phyloP scores from a whole-genome alignment of 345 rosid species.

The Ceriops decandra region DNA sequence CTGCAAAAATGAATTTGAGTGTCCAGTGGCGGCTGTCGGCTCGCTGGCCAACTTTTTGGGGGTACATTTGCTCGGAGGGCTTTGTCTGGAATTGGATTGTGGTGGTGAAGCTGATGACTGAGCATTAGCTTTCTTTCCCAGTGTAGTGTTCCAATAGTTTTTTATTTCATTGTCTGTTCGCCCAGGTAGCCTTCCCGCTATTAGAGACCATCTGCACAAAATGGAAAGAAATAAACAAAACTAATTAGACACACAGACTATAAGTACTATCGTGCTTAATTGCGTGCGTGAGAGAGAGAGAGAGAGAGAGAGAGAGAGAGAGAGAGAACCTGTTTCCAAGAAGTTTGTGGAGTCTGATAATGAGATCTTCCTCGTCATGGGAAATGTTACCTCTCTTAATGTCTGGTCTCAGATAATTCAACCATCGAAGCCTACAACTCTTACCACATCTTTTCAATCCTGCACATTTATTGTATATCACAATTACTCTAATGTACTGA shows the following conservation, averaged over 20 bases:
- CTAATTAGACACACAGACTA: no score
- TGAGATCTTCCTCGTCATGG: slow-evolving; percentile 41
- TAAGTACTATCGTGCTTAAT: no score
- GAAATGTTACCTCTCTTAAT: slow-evolving; percentile 44
- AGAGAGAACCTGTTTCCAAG: slow-evolving; percentile 17
- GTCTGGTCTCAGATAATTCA: slow-evolving; percentile 40
- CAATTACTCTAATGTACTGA: not conserved
- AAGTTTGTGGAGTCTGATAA: slow-evolving; percentile 27
- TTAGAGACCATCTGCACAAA: slow-evolving; percentile 17
- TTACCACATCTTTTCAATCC: slow-evolving; percentile 30
- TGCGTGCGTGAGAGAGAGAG: no score
- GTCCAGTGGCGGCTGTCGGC: not conserved
- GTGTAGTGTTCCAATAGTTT: slow-evolving; percentile 29
- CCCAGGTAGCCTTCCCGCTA: slow-evolving; percentile 45
- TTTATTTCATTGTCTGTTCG: slow-evolving; percentile 41
- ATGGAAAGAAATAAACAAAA: not conserved
- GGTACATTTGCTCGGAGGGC: not conserved
- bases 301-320: not conserved
- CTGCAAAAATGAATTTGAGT: not conserved
- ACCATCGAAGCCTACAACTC: slow-evolving; percentile 46
- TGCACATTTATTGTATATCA: not conserved
- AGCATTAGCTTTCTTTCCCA: slow-evolving; percentile 16
- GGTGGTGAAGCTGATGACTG: slow-evolving; percentile 1
- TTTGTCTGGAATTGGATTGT: slow-evolving; percentile 1
- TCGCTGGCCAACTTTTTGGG: not conserved